Evolutionary conservation across 352 stramenopile species (phyloP).

Genomic region (Pythium aphanidermatum): DNA sequence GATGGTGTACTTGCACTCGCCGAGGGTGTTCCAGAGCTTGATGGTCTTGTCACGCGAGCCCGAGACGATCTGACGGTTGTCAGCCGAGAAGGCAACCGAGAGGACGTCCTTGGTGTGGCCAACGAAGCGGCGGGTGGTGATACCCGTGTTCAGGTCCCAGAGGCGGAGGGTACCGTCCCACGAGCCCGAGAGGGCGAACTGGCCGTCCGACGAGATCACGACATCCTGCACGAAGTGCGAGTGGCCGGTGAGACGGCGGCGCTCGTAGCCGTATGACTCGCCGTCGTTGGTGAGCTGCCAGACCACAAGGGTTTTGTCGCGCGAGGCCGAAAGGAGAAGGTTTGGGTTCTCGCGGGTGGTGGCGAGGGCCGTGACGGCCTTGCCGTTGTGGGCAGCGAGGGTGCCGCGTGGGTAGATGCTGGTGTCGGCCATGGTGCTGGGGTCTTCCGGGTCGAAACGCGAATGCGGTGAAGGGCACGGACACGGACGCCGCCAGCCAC

Average conservation of each 20-base stretch:
- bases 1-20: slow-evolving; percentile 99
- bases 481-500: too few species aligned
- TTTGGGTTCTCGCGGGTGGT: slow-evolving; percentile 99
- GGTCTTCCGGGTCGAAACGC: slow-evolving; percentile 22
- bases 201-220: slow-evolving; percentile 98
- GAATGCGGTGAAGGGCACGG: too few species aligned
- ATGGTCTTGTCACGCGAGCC: slow-evolving; percentile 99
- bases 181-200: slow-evolving; percentile 98
- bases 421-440: slow-evolving; percentile 59
- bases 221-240: slow-evolving; percentile 99
- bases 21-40: slow-evolving; percentile 99
- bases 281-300: slow-evolving; percentile 92
- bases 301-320: slow-evolving; percentile 94
- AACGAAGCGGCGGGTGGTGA: slow-evolving; percentile 98
- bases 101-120: slow-evolving; percentile 99
- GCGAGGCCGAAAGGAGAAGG: slow-evolving; percentile 96
- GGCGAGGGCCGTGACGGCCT: slow-evolving; percentile 92
- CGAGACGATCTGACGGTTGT: slow-evolving; percentile 99
- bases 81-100: slow-evolving; percentile 98
- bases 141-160: slow-evolving; percentile 99
- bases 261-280: slow-evolving; percentile 97
- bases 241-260: slow-evolving; percentile 96
- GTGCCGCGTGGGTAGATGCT: slow-evolving; percentile 85
- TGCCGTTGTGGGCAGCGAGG: slow-evolving; percentile 87
- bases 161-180: slow-evolving; percentile 99